Base-by-base conservation (phyloP, 805 yeast species). In the Jamesozyma lodderae region DNA sequence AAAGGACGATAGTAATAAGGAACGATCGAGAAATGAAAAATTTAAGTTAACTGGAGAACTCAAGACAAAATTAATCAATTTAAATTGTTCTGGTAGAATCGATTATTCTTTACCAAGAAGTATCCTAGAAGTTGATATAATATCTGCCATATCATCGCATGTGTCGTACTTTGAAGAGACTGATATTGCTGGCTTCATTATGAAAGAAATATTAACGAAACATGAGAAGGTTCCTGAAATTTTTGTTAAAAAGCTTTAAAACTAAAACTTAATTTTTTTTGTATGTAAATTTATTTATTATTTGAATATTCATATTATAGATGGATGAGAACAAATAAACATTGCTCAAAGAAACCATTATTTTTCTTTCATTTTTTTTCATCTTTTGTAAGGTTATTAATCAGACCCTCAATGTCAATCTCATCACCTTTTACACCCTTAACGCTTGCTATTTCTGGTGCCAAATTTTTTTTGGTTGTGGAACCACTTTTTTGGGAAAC, bases 131-230 rank as follows among this genome's bases (percentile, higher is more conserved):
- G 71, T 87, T 16, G 82, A 94, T 21, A 59, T 86, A 25, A 68
- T 90, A 9, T 73, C 86, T 3, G 92, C 95, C 0, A 66, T 90
- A 7, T 83, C 83, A 35, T 92, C 97, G 0, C 98, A 90, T 59
- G 77, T 84, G 11, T 77, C 85, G 33, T 90, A 90, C 57, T 80
- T 90, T 55, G 95, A 86, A 53, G 94, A 86, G 48, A 70, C 76
- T 36, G 87, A 87, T 51, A 77, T 90, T 26, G 87, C 94, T 0
- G 81, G 80, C 1, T 88, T 90, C 48, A 58, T 90, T 4, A 59
- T 88, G 54, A 68, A 66, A 33, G 87, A 86, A 53, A 54, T 81
- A 5, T 34, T 58, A 4, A 38, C 33, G 9, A 33, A 38, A 20
- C 40, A 23, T 13, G 31, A 33, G 13, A 32, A 30, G 29, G 37